Evolutionary conservation across 148 eudicot genomes (phyloP).

Genomic region (Chenopodium quinoa): DNA sequence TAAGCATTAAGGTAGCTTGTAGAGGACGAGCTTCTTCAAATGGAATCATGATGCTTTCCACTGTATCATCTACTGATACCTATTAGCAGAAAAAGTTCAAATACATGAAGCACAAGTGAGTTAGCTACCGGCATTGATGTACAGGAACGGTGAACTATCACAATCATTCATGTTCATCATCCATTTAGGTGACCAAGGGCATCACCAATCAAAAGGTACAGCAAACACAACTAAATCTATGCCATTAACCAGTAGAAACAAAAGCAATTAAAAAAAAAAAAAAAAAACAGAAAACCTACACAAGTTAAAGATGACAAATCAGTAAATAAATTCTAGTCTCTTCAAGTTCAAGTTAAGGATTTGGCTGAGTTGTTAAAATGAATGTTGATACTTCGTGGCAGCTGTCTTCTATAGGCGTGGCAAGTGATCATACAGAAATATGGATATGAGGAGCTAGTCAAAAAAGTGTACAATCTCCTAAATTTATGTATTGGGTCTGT

Average conservation of each 20-base stretch:
- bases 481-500: too few species aligned
- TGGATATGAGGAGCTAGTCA: too few species aligned
- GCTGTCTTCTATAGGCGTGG: too few species aligned
- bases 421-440: too few species aligned
- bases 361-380: too few species aligned
- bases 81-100: slow-evolving; percentile 13
- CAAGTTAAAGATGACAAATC: not conserved
- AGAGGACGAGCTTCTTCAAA: slow-evolving; percentile 55
- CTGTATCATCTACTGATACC: slow-evolving; percentile 54
- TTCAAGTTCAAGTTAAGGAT: too few species aligned
- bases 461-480: too few species aligned
- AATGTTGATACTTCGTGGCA: too few species aligned
- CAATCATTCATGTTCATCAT: not conserved
- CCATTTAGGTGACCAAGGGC: not conserved
- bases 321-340: not conserved
- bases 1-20: slow-evolving; percentile 39
- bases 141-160: not conserved
- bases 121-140: not conserved
- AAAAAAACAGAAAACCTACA: too few species aligned
- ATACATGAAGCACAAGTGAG: not conserved
- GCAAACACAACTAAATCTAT: not conserved
- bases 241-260: not conserved
- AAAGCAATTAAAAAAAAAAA: too few species aligned
- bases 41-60: slow-evolving; percentile 62
- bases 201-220: not conserved